phyloP scores from a whole-genome alignment of 2,329 filamentous ascomycete species.

The Fusarium albosuccineum region DNA sequence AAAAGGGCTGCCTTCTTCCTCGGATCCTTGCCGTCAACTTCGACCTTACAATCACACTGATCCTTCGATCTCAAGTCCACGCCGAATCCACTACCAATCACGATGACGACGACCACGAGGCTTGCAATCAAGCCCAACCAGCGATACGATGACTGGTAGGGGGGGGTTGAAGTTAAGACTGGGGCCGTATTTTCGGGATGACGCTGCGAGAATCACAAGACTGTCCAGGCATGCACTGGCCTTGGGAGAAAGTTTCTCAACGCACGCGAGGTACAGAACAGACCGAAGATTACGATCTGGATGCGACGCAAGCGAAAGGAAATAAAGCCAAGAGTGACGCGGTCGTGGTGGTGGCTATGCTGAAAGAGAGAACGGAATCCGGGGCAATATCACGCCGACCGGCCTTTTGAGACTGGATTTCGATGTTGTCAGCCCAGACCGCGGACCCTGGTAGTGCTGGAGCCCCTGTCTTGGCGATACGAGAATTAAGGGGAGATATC shows the following conservation, averaged over 20 bases:
- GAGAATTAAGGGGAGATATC: neutral
- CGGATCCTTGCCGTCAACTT: too few species aligned
- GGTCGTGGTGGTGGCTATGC: slow-evolving; percentile 7
- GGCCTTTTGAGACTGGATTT: neutral
- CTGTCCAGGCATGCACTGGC: neutral
- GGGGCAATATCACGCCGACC: slow-evolving; percentile 11
- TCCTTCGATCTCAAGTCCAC: too few species aligned
- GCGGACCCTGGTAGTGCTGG: neutral
- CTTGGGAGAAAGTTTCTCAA: neutral
- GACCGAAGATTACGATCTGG: neutral
- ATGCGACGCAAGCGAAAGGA: neutral
- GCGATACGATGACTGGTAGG: too few species aligned
- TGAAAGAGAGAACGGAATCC: slow-evolving; percentile 2
- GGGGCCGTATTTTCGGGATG: neutral
- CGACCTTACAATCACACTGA: too few species aligned
- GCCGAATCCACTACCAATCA: too few species aligned
- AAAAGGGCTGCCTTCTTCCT: too few species aligned
- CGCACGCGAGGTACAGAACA: neutral
- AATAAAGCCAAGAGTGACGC: neutral
- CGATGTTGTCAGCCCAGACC: slow-evolving; percentile 11
- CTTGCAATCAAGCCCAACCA: too few species aligned
- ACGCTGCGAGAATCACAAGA: neutral
- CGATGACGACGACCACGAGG: too few species aligned
- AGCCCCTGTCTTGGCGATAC: neutral
- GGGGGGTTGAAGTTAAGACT: neutral